These are phyloP conservation scores for Arabis alpina DNA, from an alignment of 345 rosid species.

Conservation along the genomic window DNA sequence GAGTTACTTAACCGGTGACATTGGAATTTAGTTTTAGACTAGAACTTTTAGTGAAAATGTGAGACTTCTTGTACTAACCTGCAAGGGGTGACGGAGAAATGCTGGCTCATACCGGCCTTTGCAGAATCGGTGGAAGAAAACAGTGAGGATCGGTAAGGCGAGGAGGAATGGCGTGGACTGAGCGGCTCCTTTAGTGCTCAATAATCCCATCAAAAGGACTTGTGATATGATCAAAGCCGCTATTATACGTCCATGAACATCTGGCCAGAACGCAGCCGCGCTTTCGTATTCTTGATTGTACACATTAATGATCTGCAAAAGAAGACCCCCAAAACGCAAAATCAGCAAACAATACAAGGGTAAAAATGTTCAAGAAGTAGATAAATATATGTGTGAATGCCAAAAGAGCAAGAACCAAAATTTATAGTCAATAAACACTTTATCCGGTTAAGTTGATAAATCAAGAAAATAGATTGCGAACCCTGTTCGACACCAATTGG, in stretches of 20 bases:
- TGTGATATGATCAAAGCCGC: conserved; percentile 80
- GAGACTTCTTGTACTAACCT: conserved; percentile 50
- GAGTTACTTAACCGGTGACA: conserved; percentile 3
- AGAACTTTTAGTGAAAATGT: neutral
- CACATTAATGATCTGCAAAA: conserved; percentile 81
- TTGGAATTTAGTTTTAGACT: neutral
- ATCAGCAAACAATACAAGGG: neutral
- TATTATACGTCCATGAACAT: conserved; percentile 77
- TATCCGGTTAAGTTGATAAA: conserved; percentile 3
- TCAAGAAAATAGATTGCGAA: neutral
- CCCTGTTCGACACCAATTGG: too few species aligned
- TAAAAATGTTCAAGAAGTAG: conserved; percentile 12
- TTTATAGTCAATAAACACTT: neutral
- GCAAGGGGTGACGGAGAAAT: conserved; percentile 68
- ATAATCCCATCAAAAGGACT: conserved; percentile 72
- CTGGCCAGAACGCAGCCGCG: conserved; percentile 94
- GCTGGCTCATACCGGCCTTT: conserved; percentile 89
- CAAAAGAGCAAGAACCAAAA: neutral
- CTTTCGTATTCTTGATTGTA: conserved; percentile 95
- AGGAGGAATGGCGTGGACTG: conserved; percentile 77
- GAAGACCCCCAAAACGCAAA: neutral
- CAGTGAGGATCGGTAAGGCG: conserved; percentile 74
- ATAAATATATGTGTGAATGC: neutral
- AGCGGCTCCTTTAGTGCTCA: conserved; percentile 68
- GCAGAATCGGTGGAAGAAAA: conserved; percentile 70